These are phyloP conservation scores for Pseudogymnoascus sp. DNA, from an alignment of 2,329 filamentous ascomycete genomes.

Conservation along the genomic window DNA sequence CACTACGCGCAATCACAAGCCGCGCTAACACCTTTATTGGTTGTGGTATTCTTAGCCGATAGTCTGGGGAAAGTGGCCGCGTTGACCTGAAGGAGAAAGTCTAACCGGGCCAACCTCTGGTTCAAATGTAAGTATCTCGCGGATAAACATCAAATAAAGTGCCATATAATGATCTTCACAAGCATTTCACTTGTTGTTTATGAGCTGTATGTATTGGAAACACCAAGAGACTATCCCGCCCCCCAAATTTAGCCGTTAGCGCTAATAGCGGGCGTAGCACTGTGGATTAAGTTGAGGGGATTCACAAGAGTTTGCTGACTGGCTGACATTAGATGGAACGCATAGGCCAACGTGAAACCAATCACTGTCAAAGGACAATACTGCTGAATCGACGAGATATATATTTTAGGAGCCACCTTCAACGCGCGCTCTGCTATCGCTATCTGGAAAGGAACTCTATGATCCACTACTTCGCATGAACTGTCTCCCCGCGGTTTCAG, in stretches of 20 bases:
- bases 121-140: neutral
- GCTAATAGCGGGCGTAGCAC: neutral
- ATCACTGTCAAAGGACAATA: neutral
- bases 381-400: neutral
- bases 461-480: neutral
- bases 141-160: neutral
- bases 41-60: conserved; percentile 7
- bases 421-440: neutral
- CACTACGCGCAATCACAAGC: conserved; percentile 8
- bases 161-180: neutral
- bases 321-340: neutral
- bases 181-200: neutral
- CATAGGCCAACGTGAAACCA: neutral
- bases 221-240: neutral
- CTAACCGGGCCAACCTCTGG: neutral
- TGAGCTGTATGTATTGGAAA: neutral
- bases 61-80: conserved; percentile 2
- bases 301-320: neutral
- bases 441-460: neutral
- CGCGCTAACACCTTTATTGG: conserved; percentile 5
- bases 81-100: conserved; percentile 1
- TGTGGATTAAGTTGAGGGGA: neutral
- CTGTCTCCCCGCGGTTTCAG: neutral
- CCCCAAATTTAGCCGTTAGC: neutral
- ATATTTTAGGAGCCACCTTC: neutral